Conservation (phyloP, 768 basidiomycete species). For the Russula earlei region DNA sequence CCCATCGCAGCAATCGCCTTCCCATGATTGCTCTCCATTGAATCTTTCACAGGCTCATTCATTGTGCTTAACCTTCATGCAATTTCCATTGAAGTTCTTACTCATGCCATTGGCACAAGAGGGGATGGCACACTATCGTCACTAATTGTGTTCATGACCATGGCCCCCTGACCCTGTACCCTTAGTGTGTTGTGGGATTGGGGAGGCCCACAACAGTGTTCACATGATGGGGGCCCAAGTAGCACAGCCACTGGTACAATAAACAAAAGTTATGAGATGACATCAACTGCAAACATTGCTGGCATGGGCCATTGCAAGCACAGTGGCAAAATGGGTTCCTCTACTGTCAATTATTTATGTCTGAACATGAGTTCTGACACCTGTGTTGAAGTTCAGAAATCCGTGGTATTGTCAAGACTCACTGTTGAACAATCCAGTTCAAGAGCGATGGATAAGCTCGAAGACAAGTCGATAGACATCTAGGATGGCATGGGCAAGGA, state of each 20-base stretch:
- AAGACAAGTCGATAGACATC: no score
- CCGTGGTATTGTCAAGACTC: neutral
- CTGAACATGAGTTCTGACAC: neutral
- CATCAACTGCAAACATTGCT: neutral
- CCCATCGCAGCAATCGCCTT: constrained; percentile 5
- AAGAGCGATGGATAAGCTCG: no score
- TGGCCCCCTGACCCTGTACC: neutral
- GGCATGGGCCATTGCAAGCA: neutral
- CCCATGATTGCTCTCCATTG: constrained; percentile 12
- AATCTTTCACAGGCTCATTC: constrained; percentile 9
- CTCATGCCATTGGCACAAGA: neutral
- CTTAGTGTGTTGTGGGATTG: constrained; percentile 9
- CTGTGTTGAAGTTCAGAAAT: neutral
- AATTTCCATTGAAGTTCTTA: neutral
- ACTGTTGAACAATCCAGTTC: no score
- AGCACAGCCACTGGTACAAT: neutral
- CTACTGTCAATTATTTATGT: neutral
- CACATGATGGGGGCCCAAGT: neutral
- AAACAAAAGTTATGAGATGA: constrained; percentile 10
- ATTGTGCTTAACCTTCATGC: constrained; percentile 11
- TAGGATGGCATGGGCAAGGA: no score
- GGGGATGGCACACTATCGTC: constrained; percentile 2
- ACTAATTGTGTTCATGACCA: constrained; percentile 5
- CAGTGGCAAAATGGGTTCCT: neutral
- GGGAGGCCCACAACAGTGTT: constrained; percentile 1